A percentile compares a stretch with the other conserved stretches of the same genome.
Evolutionary conservation across 768 basidiomycete genomes (phyloP).

Genomic region (Russula sp.): DNA sequence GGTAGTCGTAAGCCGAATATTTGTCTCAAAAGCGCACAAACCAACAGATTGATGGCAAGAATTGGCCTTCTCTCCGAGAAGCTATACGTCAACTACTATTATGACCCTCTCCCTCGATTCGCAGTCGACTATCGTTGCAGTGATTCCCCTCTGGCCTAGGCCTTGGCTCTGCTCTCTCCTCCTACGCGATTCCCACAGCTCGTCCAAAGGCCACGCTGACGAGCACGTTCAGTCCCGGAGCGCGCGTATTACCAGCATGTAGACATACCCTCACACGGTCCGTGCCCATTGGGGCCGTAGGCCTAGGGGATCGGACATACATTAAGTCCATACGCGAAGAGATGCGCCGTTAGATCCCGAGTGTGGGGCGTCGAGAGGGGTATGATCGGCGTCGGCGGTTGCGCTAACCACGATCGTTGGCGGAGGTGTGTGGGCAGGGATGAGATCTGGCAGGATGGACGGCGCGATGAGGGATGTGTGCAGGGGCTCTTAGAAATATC

Average conservation of each 20-base stretch:
- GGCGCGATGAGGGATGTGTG: not conserved
- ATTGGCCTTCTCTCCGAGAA: too few relatives aligned
- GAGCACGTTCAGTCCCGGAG: slow-evolving; percentile 61
- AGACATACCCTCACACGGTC: slow-evolving; percentile 87
- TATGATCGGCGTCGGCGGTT: not conserved
- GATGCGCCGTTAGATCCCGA: slow-evolving; percentile 50
- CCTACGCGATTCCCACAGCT: slow-evolving; percentile 27
- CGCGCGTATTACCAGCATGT: slow-evolving; percentile 66
- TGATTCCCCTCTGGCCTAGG: too few relatives aligned
- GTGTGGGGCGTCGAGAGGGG: slow-evolving; percentile 45
- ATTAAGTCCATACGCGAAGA: slow-evolving; percentile 46
- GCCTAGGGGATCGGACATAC: slow-evolving; percentile 76
- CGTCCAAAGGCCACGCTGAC: slow-evolving; percentile 42
- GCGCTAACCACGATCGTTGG: not conserved
- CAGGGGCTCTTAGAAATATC: not conserved
- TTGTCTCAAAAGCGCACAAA: not conserved
- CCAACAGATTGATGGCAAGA: not conserved
- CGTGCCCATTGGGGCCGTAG: slow-evolving; percentile 82
- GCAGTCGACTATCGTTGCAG: too few relatives aligned
- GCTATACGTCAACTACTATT: too few relatives aligned
- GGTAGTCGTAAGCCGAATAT: too few relatives aligned
- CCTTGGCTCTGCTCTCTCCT: not conserved
- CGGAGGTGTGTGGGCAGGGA: not conserved
- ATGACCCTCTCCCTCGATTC: too few relatives aligned
- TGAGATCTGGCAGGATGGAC: not conserved